Base-by-base conservation (phyloP, 495 filamentous ascomycete species). In the Penicillium manginii region DNA sequence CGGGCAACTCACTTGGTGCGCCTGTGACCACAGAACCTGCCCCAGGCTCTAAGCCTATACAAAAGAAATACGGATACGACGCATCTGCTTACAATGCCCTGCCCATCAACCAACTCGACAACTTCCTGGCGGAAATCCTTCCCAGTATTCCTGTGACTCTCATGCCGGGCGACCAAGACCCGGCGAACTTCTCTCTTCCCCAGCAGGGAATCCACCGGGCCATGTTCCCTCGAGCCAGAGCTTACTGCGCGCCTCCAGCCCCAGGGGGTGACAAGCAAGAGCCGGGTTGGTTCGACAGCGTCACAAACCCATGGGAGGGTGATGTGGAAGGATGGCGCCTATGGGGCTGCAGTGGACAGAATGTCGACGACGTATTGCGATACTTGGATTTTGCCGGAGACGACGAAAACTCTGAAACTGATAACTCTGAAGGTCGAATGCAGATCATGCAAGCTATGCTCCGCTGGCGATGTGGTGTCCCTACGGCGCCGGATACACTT, bases 1-100 rank as follows among this genome's bases (percentile, higher is more conserved):
- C 92, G 6, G 94, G 94, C 15, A 93, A 97, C 71, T 96, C 92
- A 4, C 83, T 98, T 19, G 80, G 84, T 1, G 80, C 87, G 26
- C 80, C 82, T 14, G 72, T 84, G 15, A 70, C 73, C 18, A 48
- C 48, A 6, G 70, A 68, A 49, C 57, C 12, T 51, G 49, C 21
- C 50, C 70, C 19, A 69, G 73, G n/a, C 59, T 67, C 11, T 71
- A 86, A 84, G 55, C 67, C 68, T 22, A 66, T 64, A 4, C 72
- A 70, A 23, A 96, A 93, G 68, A 97, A 94, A 61, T 98, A 98
- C 74, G 93, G 96, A 51, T 98, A 98, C 76, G 94, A 98, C 71
- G 85, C 89, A 52, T 84, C 86, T 31, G 73, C 89, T 2, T 98
- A 96, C 77, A 94, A 98, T 70, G 79, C 93, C 11, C 73, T 87